Evolutionary conservation across 768 basidiomycete species (phyloP), one percentile per base, ranked within the genome.

Genomic region (Sarcomyxa edulis): DNA sequence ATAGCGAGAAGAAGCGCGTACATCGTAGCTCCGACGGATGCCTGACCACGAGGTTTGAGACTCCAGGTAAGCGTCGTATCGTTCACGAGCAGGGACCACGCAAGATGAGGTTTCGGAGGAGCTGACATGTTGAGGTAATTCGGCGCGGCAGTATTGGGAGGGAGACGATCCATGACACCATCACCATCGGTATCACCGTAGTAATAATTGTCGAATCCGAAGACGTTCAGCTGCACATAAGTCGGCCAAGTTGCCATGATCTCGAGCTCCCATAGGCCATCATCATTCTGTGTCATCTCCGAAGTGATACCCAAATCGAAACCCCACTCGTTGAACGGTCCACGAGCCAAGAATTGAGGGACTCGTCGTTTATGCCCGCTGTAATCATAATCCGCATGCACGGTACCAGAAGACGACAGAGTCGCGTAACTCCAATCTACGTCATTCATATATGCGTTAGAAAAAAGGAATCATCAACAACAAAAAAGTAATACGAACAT

Each of bases 121-220:
- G 88, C 84, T 20, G 92, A 89, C 66, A 96, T 81, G 63, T 96
- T 96, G 48, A 94, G 64, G 56, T 79, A 95, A 59, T 93, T 94
- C 20, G 89, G 76, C 1, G 89, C 84, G 18, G 75, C 74, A 4
- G 80, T 77, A 60, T 94, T 94, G 15, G 93, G 93, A 9, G 93
- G 89, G 6, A 95, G 75, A 39, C 93, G 88, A 51, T 95, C 93
- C 50, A 96, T 68, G 35, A 93, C 66, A 35, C 88, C 89, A 51
- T 96, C 93, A 20, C 71, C 79, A 52, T 96, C 93, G 9, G 76
- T 64, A 51, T 96, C 93, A 43, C 93, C 93, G 49, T 94, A 95
- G 66, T 84, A 96, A 65, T 78, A 96, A 50, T 94, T 79, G 54
- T 94, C 91, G 57, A 80, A 93, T 41, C 79, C 84, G 69, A 81